phyloP scores from a whole-genome alignment of 2,329 filamentous ascomycete species.

The Fusarium newnesense region DNA sequence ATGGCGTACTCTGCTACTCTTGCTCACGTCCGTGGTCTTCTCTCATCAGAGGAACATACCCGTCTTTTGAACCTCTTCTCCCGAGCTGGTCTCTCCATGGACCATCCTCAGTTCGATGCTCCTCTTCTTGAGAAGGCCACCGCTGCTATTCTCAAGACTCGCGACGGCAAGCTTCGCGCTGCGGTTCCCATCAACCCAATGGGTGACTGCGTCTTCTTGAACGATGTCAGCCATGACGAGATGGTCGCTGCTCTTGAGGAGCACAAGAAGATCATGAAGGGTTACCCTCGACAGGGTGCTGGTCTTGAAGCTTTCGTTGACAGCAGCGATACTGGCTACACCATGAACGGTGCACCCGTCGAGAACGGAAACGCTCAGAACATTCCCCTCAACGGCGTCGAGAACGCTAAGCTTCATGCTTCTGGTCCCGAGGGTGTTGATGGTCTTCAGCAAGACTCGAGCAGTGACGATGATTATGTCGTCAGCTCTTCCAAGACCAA shows the following conservation, averaged over 20 bases:
- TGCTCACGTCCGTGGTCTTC: conserved; percentile 69
- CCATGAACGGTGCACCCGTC: conserved; percentile 46
- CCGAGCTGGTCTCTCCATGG: conserved; percentile 75
- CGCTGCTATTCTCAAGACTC: conserved; percentile 75
- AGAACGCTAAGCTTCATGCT: conserved; percentile 29
- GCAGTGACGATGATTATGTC: conserved; percentile 19
- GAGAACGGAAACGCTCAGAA: conserved; percentile 23
- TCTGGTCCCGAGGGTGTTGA: conserved; percentile 35
- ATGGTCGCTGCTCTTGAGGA: conserved; percentile 68
- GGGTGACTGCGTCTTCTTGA: conserved; percentile 74
- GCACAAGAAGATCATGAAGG: conserved; percentile 73
- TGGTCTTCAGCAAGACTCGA: conserved; percentile 27
- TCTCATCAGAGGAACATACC: conserved; percentile 68
- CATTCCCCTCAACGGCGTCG: conserved; percentile 7
- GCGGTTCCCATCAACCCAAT: conserved; percentile 73
- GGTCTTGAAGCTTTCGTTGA: conserved; percentile 78
- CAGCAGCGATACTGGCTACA: conserved; percentile 72
- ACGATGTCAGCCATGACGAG: conserved; percentile 71
- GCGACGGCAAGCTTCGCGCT: conserved; percentile 74
- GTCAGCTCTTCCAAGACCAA: conserved; percentile 14
- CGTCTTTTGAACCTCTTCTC: conserved; percentile 75
- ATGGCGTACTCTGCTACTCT: conserved; percentile 81
- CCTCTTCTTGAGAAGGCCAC: conserved; percentile 73
- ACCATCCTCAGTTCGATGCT: conserved; percentile 75
- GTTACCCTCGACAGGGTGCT: conserved; percentile 70